These are phyloP conservation scores for Spiraea crenata DNA, from an alignment of 331 rosid species.

Conservation along the genomic window DNA sequence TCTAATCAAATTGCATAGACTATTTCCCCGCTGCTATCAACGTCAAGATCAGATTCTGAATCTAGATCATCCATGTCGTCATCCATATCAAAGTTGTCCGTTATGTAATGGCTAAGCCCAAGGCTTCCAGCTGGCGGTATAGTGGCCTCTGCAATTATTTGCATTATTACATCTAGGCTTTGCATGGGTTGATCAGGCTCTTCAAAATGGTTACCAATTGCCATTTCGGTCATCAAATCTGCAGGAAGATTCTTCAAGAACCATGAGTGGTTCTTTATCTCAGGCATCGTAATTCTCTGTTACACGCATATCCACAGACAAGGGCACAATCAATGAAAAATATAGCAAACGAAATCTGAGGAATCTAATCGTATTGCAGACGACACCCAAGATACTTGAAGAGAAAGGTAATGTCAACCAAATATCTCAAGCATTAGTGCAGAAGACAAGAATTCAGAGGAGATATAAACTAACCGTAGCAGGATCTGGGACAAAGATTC, in stretches of 20 bases:
- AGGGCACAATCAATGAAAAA: background rate
- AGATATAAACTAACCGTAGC: conserved; percentile 48
- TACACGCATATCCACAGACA: conserved; percentile 23
- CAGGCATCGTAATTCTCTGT: conserved; percentile 89
- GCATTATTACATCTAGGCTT: conserved; percentile 79
- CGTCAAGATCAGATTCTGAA: conserved; percentile 81
- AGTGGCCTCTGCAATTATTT: conserved; percentile 91
- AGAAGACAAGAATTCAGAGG: background rate
- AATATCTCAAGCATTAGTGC: background rate
- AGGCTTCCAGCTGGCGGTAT: conserved; percentile 70
- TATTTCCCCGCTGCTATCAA: conserved; percentile 95
- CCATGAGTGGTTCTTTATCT: conserved; percentile 78
- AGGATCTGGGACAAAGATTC: conserved; percentile 84
- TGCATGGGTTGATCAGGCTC: conserved; percentile 94
- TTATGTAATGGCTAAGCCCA: conserved; percentile 42
- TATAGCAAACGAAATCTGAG: background rate
- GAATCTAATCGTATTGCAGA: no score
- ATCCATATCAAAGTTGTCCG: conserved; percentile 56
- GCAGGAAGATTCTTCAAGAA: conserved; percentile 84
- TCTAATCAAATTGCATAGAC: conserved; percentile 68
- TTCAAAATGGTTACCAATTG: conserved; percentile 55
- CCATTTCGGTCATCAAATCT: conserved; percentile 67
- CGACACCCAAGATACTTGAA: no score
- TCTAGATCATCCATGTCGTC: conserved; percentile 78
- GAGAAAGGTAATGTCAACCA: background rate